These are phyloP conservation scores for Citrus hindsii DNA, from an alignment of 345 rosid species.

Conservation along the genomic window DNA sequence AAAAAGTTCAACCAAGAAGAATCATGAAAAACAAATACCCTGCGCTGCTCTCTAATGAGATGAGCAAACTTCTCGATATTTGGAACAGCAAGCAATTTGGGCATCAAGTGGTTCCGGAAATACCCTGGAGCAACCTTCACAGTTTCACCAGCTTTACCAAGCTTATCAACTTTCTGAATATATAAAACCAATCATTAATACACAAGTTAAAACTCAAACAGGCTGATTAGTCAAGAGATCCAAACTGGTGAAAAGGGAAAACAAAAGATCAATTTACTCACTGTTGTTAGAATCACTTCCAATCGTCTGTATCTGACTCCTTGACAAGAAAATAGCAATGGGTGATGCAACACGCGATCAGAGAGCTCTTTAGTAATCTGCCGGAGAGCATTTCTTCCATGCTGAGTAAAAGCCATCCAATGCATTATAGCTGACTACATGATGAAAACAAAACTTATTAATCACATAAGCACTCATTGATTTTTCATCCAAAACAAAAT, in stretches of 20 bases:
- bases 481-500: too few species aligned
- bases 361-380: conserved; percentile 32
- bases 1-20: background rate
- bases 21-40: conserved; percentile 35
- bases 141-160: too few species aligned
- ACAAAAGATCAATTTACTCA: too few species aligned
- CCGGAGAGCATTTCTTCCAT: conserved; percentile 41
- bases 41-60: conserved; percentile 86
- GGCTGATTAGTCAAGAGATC: too few species aligned
- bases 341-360: conserved; percentile 47
- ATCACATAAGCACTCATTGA: too few species aligned
- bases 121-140: conserved; percentile 20
- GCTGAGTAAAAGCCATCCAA: conserved; percentile 40
- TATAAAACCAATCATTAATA: too few species aligned
- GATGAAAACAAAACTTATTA: too few species aligned
- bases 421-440: background rate
- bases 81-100: conserved; percentile 90
- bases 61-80: conserved; percentile 84
- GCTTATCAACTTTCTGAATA: too few species aligned
- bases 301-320: conserved; percentile 24
- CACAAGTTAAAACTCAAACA: too few species aligned
- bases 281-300: too few species aligned
- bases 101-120: conserved; percentile 92
- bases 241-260: too few species aligned
- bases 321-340: conserved; percentile 39